Base-by-base conservation (phyloP, 352 stramenopile genomes). In the Globisporangium perplexum region DNA sequence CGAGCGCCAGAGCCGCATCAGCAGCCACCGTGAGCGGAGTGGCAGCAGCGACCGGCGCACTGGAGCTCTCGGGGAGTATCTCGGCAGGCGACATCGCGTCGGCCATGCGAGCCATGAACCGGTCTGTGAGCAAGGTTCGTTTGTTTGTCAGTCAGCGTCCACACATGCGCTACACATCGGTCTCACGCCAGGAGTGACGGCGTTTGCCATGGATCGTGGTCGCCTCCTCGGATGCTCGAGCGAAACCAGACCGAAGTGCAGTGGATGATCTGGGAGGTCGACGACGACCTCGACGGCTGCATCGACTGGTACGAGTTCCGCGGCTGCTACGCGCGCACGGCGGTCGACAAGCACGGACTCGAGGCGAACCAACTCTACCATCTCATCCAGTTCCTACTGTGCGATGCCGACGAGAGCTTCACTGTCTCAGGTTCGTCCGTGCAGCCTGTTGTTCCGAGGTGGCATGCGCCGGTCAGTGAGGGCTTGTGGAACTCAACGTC, bases 251-350 rank as follows among this genome's bases (percentile, higher is more conserved):
- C 75, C 41, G 90, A 98, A 53, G 73, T 97, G 17, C 87, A 98
- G 56, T 94, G 97, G 69, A 98, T 99, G 72, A 96, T 98, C 48
- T 99, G 95, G 96, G 95, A 98, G 65, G 83, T 96, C 3, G 96
- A 98, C 68, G 92, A 98, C 55, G 96, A 98, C 50, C 68, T 97
- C 17, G 95, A 99, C 70, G 90, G 85, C 28, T 71, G 64, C 42
- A 60, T 98, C 48, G 86, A 87, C 48, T 97, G 90, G 84, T 77
- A 97, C 31, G 96, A 98, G 68, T 98, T 98, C 54, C 77, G 78
- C 53, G 66, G 86, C 31, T 97, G 95, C 63, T 98, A 96, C 69
- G 70, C 94, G 42, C 71, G 95, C 30, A 95, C 96, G 52, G 69
- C 97, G 28, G 68, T 78, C 22, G 93, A 98, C 71, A 89, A 76